These are phyloP conservation scores for Heritiera fomes DNA, from an alignment of 345 rosid genomes.

Conservation along the genomic window DNA sequence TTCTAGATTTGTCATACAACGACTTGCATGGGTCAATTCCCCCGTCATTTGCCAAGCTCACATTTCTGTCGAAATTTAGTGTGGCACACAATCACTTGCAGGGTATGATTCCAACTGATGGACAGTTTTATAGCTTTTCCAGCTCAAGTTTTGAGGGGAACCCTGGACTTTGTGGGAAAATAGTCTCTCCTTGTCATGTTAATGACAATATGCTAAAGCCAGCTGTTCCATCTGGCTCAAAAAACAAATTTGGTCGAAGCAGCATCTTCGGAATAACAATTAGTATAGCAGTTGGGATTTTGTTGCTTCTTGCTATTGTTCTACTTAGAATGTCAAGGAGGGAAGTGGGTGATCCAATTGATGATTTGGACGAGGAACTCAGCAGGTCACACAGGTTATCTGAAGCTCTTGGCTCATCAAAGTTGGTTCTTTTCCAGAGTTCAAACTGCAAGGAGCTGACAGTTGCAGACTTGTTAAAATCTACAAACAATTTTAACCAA, in stretches of 20 bases:
- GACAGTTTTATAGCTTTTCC: conserved; percentile 87
- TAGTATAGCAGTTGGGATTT: conserved; percentile 60
- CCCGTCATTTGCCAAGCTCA: conserved; percentile 61
- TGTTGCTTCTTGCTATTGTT: conserved; percentile 53
- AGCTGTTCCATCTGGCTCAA: conserved; percentile 35
- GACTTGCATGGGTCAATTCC: conserved; percentile 75
- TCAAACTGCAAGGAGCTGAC: conserved; percentile 70
- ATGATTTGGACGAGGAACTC: conserved; percentile 56
- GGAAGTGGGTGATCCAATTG: conserved; percentile 41
- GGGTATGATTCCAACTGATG: conserved; percentile 72
- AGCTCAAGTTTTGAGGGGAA: conserved; percentile 92
- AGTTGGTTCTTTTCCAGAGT: conserved; percentile 77
- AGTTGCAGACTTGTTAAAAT: conserved; percentile 68
- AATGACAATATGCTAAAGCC: conserved; percentile 42
- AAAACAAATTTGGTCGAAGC: conserved; percentile 49
- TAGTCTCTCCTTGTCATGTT: conserved; percentile 61
- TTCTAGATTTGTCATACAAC: conserved; percentile 72
- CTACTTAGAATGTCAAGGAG: conserved; percentile 62
- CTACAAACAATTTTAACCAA: conserved; percentile 87
- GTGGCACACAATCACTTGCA: conserved; percentile 76
- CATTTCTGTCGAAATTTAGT: conserved; percentile 78
- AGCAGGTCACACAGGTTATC: conserved; percentile 50
- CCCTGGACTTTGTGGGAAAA: conserved; percentile 66
- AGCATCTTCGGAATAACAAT: conserved; percentile 67
- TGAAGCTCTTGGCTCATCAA: conserved; percentile 58